These are phyloP conservation scores for Candida morakotiae DNA, from an alignment of 805 yeast species.

Conservation along the genomic window DNA sequence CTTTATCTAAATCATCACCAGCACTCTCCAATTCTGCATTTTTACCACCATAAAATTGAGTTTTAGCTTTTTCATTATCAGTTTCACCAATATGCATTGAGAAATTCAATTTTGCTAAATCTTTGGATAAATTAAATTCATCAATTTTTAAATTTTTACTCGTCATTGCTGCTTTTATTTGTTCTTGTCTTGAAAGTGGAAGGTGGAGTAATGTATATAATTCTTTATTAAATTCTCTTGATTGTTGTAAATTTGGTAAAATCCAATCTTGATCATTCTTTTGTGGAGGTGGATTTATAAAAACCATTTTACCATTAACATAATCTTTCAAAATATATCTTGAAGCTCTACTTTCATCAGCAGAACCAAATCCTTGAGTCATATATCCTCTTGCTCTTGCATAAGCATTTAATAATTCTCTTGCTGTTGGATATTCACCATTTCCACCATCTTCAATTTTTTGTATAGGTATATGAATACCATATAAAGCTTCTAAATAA, in stretches of 20 bases:
- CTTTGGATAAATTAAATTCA: conserved; percentile 62
- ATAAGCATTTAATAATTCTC: conserved; percentile 84
- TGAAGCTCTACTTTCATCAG: conserved; percentile 94
- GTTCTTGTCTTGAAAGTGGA: conserved; percentile 71
- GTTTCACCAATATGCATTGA: conserved; percentile 61
- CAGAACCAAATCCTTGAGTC: conserved; percentile 96
- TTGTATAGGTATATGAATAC: conserved; percentile 78
- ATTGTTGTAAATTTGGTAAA: conserved; percentile 37
- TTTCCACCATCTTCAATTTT: conserved; percentile 83
- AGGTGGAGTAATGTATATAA: conserved; percentile 61
- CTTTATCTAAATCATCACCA: conserved; percentile 79
- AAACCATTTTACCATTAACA: conserved; percentile 85
- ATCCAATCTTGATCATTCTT: conserved; percentile 58
- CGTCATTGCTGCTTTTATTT: conserved; percentile 60
- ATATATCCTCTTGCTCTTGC: conserved; percentile 96
- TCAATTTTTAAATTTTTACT: conserved; percentile 48
- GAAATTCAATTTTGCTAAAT: conserved; percentile 69
- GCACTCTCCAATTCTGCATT: conserved; percentile 77
- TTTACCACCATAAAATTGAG: conserved; percentile 70
- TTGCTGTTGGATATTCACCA: conserved; percentile 77
- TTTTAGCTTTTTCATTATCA: conserved; percentile 37
- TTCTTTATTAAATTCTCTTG: conserved; percentile 64
- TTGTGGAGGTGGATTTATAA: conserved; percentile 72
- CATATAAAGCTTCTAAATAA: conserved; percentile 86
- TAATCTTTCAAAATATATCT: conserved; percentile 91